Evolutionary conservation across 2,329 filamentous ascomycete genomes (phyloP), one percentile per base, ranked within the genome.

Genomic region (Aspergillus brunneoviolaceus): DNA sequence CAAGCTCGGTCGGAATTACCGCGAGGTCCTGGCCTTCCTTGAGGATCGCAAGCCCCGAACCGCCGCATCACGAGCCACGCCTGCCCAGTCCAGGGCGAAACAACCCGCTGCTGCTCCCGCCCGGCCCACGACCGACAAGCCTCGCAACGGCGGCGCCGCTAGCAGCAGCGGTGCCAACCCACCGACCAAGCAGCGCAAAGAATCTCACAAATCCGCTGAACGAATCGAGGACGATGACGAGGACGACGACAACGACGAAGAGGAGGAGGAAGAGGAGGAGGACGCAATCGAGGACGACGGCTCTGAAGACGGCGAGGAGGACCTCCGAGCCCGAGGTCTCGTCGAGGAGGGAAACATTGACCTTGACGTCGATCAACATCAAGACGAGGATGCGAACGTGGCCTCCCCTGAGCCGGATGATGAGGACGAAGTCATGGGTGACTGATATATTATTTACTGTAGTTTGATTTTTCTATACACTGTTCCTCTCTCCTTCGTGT

Each of bases 1-100:
- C n/a, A 87, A 86, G 70, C 83, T 99, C 3, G 95, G 95, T 2
- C 81, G 85, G 50, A 97, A 95, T 72, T 96, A 91, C 81, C 91
- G 89, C 70, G 92, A 95, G 68, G 87, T 97, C 6, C 80, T 96
- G 4, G 85, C 86, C 9, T 95, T 89, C 73, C 80, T 98, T 4
- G 92, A 96, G 69, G 85, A 89, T 59, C 81, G 83, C 52, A 87
- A 88, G 69, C 66, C 71, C 39, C 70, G 69, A 49, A 63, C 58
- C 25, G 55, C 66, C 29, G 54, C 59, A 39, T 33, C 63, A 25
- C 64, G 61, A 21, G 47, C 59, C 31, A 45, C 39, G 14, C 14
- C 39, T 9, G 56, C 67, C 12, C 66, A 62, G 25, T 63, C 67
- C 9, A 80, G 78, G 68, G 76, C 74, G 50, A 74, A 75, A 51